Conservation (phyloP, 140 eudicot genomes). For the Anethum foeniculum region DNA sequence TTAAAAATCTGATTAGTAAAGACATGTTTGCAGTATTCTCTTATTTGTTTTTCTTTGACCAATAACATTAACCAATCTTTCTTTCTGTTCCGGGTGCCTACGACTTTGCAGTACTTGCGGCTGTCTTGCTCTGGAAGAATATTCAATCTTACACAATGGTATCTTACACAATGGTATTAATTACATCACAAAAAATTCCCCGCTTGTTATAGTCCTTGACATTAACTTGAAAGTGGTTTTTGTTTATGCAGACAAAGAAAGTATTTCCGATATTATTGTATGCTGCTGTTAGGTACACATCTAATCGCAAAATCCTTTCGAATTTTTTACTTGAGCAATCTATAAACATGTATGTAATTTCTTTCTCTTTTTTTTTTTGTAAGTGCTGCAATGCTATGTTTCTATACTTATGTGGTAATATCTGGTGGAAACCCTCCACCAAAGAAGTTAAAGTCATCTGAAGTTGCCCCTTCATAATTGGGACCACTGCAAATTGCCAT, state of each 20-base stretch:
- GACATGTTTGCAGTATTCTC: neutral
- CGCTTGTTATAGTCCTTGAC: neutral
- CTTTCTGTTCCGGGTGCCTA: constrained; percentile 13
- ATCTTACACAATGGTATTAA: constrained; percentile 62
- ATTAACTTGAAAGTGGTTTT: constrained; percentile 3
- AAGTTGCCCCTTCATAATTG: constrained; percentile 29
- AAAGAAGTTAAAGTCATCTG: constrained; percentile 53
- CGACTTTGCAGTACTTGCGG: constrained; percentile 54
- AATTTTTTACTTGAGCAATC: neutral
- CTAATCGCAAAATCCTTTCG: neutral
- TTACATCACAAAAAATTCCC: neutral
- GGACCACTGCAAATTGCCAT: constrained; percentile 7
- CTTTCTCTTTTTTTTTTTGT: constrained; percentile 4
- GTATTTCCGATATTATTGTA: constrained; percentile 58
- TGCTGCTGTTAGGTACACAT: constrained; percentile 49
- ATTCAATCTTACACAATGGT: constrained; percentile 67
- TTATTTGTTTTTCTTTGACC: neutral
- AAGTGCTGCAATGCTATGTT: constrained; percentile 81
- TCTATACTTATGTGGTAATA: constrained; percentile 67
- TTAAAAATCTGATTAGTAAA: neutral
- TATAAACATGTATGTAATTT: neutral
- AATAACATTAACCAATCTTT: constrained; percentile 3
- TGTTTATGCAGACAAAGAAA: constrained; percentile 53
- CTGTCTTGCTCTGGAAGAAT: constrained; percentile 62
- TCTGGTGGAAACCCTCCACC: constrained; percentile 96